phyloP scores from a whole-genome alignment of 805 yeast genomes.

The Myxozyma nipponensis region DNA sequence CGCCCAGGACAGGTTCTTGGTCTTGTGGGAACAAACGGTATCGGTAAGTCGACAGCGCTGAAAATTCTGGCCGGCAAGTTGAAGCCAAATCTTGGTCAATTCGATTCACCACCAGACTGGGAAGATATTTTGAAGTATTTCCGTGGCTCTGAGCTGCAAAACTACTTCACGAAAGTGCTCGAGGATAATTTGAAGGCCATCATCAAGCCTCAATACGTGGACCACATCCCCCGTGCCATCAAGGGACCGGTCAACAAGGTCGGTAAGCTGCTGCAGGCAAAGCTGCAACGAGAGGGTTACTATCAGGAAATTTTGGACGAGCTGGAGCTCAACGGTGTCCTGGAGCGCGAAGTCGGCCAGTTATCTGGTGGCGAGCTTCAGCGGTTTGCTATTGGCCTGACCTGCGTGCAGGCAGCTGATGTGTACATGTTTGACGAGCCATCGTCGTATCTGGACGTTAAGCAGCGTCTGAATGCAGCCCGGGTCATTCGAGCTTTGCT shows the following conservation, averaged over 20 bases:
- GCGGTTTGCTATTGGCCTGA: constrained; percentile 96
- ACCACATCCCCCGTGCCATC: constrained; percentile 93
- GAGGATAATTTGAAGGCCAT: constrained; percentile 96
- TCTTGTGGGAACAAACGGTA: constrained; percentile 98
- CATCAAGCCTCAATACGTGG: constrained; percentile 98
- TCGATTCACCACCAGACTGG: constrained; percentile 97
- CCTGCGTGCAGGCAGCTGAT: constrained; percentile 90
- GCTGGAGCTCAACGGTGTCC: constrained; percentile 70
- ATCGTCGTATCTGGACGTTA: constrained; percentile 95
- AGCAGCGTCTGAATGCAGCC: constrained; percentile 98
- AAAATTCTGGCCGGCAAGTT: constrained; percentile 96
- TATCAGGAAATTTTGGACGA: constrained; percentile 62
- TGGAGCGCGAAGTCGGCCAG: constrained; percentile 82
- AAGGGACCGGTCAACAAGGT: constrained; percentile 85
- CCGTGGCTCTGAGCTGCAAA: constrained; percentile 97
- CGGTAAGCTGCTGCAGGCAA: constrained; percentile 73
- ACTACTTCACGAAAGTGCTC: constrained; percentile 86
- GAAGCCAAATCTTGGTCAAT: constrained; percentile 92
- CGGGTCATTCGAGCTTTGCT: constrained; percentile 84
- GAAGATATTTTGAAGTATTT: constrained; percentile 83
- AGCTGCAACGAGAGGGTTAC: constrained; percentile 65
- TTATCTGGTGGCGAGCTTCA: constrained; percentile 98
- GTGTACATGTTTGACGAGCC: constrained; percentile 99
- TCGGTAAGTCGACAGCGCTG: constrained; percentile 95
- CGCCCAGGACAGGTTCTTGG: constrained; percentile 99